Evolutionary conservation across 2,329 filamentous ascomycete species (phyloP).

Genomic region (Xylaria sp.): DNA sequence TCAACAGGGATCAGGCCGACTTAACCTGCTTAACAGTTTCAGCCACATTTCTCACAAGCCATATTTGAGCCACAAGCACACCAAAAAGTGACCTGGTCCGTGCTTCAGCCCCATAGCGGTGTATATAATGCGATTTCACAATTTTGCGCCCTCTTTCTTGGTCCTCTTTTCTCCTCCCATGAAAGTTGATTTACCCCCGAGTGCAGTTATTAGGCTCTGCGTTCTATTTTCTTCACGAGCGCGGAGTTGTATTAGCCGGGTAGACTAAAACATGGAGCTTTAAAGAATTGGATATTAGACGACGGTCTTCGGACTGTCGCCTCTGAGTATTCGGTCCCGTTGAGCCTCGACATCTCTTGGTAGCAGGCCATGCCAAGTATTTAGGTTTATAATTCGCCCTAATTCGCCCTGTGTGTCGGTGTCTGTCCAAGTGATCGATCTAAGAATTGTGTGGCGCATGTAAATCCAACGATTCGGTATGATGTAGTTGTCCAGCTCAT

Average conservation of each 20-base stretch:
- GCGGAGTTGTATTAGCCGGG: slow-evolving; percentile 68
- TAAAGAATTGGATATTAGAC: slow-evolving; percentile 71
- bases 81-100: slow-evolving; percentile 14
- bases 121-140: slow-evolving; percentile 24
- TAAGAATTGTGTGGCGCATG: not conserved
- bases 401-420: not conserved
- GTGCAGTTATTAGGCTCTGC: slow-evolving; percentile 65
- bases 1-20: not conserved
- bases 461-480: not conserved
- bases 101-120: slow-evolving; percentile 27
- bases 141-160: slow-evolving; percentile 34
- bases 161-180: slow-evolving; percentile 50
- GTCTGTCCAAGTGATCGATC: not conserved
- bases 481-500: not conserved
- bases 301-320: slow-evolving; percentile 40
- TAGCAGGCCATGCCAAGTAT: not conserved
- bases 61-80: not conserved
- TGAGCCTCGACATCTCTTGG: slow-evolving; percentile 54
- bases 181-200: slow-evolving; percentile 67
- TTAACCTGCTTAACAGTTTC: not conserved
- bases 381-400: not conserved
- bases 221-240: slow-evolving; percentile 54
- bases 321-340: slow-evolving; percentile 68
- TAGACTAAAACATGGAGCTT: slow-evolving; percentile 67
- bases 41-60: slow-evolving; percentile 15